These are phyloP conservation scores for Aleurites moluccanus DNA, from an alignment of 441 rosid species.

Conservation along the genomic window DNA sequence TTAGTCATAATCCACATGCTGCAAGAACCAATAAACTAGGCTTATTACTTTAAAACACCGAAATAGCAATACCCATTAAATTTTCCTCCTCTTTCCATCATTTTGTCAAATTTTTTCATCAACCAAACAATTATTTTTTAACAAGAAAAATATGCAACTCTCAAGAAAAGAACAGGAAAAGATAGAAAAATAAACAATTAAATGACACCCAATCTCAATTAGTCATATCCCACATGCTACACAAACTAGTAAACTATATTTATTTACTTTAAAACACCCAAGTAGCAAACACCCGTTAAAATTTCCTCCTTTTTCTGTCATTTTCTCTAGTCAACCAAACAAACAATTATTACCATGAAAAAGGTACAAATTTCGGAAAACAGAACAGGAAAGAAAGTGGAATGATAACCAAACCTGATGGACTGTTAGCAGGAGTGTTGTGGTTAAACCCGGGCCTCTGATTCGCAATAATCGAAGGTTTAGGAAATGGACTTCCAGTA, in stretches of 20 bases:
- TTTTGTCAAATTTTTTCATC: background rate
- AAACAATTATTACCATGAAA: background rate
- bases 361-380: background rate
- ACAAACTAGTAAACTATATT: background rate
- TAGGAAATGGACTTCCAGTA: conserved; percentile 54
- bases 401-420: conserved; percentile 43
- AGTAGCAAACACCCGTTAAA: background rate
- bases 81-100: background rate
- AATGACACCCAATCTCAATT: background rate
- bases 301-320: background rate
- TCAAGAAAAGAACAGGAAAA: too few relatives aligned
- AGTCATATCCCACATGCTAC: background rate
- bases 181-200: background rate
- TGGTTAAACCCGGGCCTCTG: conserved; percentile 45
- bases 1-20: background rate
- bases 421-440: conserved; percentile 54
- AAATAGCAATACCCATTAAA: background rate
- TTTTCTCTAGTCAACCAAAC: conserved; percentile 6
- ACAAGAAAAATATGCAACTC: too few relatives aligned
- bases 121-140: background rate
- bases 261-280: background rate
- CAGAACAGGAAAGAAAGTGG: background rate
- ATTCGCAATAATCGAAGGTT: conserved; percentile 38
- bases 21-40: background rate
- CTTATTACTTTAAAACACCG: background rate